phyloP scores from a whole-genome alignment of 2,329 filamentous ascomycete species.

The Arthroderma sp. region DNA sequence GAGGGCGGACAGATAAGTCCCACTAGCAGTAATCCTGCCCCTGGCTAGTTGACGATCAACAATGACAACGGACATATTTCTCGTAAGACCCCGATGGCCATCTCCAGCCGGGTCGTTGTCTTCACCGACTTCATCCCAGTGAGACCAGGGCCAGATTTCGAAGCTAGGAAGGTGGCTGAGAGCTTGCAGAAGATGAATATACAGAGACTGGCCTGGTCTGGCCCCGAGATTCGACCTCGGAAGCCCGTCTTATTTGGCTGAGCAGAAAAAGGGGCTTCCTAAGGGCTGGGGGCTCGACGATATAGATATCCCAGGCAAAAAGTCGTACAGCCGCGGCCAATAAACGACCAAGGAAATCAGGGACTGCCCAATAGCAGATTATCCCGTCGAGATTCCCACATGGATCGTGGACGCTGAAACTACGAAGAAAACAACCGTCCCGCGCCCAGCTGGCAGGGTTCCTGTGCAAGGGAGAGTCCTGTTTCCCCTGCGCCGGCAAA shows the following conservation, averaged over 20 bases:
- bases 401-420: neutral
- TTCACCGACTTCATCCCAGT: too few species aligned
- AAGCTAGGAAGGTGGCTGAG: too few species aligned
- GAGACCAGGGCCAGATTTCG: too few species aligned
- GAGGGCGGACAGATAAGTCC: too few species aligned
- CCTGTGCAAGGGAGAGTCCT: neutral
- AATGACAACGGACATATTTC: too few species aligned
- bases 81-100: too few species aligned
- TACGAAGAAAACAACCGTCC: neutral
- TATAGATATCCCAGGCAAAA: neutral
- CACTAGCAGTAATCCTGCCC: too few species aligned
- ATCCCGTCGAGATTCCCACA: neutral
- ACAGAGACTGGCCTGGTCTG: too few species aligned
- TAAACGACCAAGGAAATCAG: neutral
- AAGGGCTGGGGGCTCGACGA: neutral
- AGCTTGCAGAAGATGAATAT: too few species aligned
- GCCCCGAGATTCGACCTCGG: neutral
- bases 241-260: too few species aligned
- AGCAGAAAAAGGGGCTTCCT: neutral
- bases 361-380: neutral
- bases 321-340: neutral
- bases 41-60: neutral
- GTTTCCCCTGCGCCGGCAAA: neutral
- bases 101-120: too few species aligned
- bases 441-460: neutral